Conservation (phyloP, 2,329 filamentous ascomycete genomes). For the Ambrosiella beaveri region DNA sequence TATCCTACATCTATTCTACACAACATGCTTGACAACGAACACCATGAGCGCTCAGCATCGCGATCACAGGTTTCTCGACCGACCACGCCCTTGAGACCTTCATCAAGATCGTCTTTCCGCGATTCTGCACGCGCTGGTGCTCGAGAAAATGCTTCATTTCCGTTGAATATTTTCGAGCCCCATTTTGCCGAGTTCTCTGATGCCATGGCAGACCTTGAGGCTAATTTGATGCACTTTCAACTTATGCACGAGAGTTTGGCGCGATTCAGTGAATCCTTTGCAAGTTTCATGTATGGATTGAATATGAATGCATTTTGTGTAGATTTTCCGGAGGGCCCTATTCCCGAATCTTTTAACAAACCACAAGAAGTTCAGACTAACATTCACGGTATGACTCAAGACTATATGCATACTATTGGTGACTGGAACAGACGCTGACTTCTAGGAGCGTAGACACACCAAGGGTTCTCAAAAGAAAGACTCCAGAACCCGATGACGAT, state of each 20-base stretch:
- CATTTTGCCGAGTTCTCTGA: constrained; percentile 88
- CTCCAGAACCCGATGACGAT: constrained; percentile 41
- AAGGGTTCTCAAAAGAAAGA: constrained; percentile 14
- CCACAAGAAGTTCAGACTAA: constrained; percentile 35
- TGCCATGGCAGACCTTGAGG: constrained; percentile 85
- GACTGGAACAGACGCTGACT: too few relatives aligned
- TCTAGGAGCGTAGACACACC: constrained; percentile 10
- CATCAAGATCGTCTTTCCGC: constrained; percentile 75
- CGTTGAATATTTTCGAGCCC: constrained; percentile 70
- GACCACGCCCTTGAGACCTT: constrained; percentile 79
- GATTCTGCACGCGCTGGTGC: constrained; percentile 47
- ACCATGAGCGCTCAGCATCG: constrained; percentile 33
- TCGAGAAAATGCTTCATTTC: constrained; percentile 38
- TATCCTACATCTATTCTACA: not conserved
- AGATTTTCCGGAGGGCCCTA: constrained; percentile 86
- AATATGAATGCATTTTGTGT: constrained; percentile 99
- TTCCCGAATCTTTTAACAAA: constrained; percentile 64
- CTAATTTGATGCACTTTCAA: constrained; percentile 94
- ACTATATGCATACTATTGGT: too few relatives aligned
- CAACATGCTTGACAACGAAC: constrained; percentile 12
- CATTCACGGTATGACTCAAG: constrained; percentile 4
- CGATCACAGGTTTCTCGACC: constrained; percentile 55
- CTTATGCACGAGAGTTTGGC: constrained; percentile 89
- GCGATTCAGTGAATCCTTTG: constrained; percentile 90
- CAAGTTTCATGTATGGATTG: constrained; percentile 82